Evolutionary conservation across 345 rosid genomes (phyloP).

Genomic region (Salix caprea): DNA sequence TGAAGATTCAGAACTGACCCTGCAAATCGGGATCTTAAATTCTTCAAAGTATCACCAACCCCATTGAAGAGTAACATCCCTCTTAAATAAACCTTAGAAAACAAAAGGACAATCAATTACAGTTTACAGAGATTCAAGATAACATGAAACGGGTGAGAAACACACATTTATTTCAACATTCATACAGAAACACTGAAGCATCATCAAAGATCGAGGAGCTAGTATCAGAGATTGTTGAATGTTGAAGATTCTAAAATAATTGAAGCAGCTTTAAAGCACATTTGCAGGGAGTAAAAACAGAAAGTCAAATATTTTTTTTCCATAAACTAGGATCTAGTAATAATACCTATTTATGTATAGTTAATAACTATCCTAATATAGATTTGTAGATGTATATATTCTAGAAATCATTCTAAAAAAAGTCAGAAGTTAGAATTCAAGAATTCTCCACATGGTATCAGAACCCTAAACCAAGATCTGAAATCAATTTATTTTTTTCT

Average conservation of each 20-base stretch:
- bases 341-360: too few relatives aligned
- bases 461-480: too few relatives aligned
- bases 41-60: constrained; percentile 46
- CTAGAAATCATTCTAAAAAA: too few relatives aligned
- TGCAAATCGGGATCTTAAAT: constrained; percentile 37
- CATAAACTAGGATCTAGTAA: too few relatives aligned
- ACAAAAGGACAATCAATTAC: constrained; percentile 5
- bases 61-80: constrained; percentile 61
- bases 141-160: not conserved
- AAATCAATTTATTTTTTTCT: too few relatives aligned
- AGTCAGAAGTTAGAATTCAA: too few relatives aligned
- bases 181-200: constrained; percentile 2
- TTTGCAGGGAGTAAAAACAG: too few relatives aligned
- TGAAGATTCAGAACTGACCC: constrained; percentile 44
- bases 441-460: too few relatives aligned
- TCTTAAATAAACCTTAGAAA: constrained; percentile 51
- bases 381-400: not conserved
- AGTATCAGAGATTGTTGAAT: not conserved
- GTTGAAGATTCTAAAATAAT: too few relatives aligned
- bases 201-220: not conserved
- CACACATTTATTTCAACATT: not conserved
- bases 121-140: not conserved
- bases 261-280: too few relatives aligned
- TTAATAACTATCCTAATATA: too few relatives aligned
- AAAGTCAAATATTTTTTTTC: too few relatives aligned